A percentile compares a stretch with the other conserved stretches of the same genome.
Conservation (phyloP, 2,329 filamentous ascomycete genomes). For the Fusarium nelsonii region DNA sequence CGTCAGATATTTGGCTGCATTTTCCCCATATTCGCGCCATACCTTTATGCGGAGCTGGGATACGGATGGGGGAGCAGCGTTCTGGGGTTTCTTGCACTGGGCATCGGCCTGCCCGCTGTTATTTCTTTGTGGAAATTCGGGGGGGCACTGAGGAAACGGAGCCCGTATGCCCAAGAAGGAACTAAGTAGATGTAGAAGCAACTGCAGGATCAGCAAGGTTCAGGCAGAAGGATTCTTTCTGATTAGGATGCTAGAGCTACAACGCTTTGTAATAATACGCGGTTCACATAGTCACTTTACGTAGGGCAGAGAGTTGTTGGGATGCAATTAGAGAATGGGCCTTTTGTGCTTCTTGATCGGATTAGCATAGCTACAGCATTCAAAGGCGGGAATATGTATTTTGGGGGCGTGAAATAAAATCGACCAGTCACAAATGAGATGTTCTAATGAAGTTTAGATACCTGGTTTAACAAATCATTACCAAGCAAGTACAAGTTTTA, state of each 20-base stretch:
- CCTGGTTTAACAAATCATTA: no score
- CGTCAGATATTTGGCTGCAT: constrained; percentile 18
- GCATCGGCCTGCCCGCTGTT: not conserved
- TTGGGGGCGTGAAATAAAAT: no score
- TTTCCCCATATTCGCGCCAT: constrained; percentile 12
- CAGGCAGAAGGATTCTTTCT: no score
- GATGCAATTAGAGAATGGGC: not conserved
- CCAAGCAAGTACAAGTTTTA: no score
- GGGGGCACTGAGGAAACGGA: not conserved
- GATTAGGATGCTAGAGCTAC: not conserved
- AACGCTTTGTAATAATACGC: not conserved
- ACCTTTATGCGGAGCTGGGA: constrained; percentile 15
- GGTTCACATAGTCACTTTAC: not conserved
- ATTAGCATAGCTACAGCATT: no score
- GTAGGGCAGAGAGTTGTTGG: not conserved
- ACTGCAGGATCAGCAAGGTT: no score
- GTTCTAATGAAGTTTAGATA: no score
- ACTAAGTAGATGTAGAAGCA: not conserved
- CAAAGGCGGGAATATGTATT: no score
- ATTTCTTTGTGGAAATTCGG: not conserved
- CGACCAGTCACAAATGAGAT: no score
- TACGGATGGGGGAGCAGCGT: constrained; percentile 17
- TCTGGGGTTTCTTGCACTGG: not conserved
- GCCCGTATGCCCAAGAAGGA: not conserved
- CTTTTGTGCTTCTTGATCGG: not conserved